Base-by-base conservation (phyloP, 2,329 filamentous ascomycete genomes). In the Tolypocladium sp. region DNA sequence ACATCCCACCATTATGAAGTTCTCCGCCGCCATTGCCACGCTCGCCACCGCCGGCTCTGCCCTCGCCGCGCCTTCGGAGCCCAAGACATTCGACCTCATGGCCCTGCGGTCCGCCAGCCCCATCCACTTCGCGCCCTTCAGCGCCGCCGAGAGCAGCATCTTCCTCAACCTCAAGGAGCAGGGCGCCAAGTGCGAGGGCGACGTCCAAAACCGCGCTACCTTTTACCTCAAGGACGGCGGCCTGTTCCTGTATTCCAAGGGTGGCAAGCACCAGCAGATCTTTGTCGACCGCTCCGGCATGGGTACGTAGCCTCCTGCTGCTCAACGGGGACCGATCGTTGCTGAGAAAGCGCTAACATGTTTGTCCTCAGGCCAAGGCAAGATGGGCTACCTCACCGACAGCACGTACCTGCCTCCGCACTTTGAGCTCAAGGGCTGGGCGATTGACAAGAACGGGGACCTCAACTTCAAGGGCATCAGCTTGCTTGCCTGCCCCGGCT, bases 271-370 rank as follows among this genome's bases (percentile, higher is more conserved):
- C 3, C 83, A 86, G 73, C 70, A 79, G 64, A 60, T 82, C 56
- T 85, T 67, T 62, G 78, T 78, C 46, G 82, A 86, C 69, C 78
- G 79, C 52, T 83, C 80, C 53, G 82, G 81, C 66, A 84, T 84
- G 81, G 82, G 80, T 78, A 77, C 49, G 76, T 63, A 6, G 6
- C 27, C 20, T 15, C n/a, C n/a, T n/a, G 10, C 37, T 33, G 25
- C 15, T 56, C 4, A n/a, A 5, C 2, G 37, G 4, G 20, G 1
- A 33, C 9, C 15, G 7, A 9, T 12, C 4, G 12, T 7, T 7
- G 17, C 15, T 4, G 20, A n/a, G 15, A 7, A 4, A 41, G 33
- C 60, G 51, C 62, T 62, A 41, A 63, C 44, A 40, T 22, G 5
- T 35, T 5, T 25, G 41, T 35, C 17, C 2, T 59, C 37, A 80